Evolutionary conservation across 169 alveolate genomes (phyloP).

Genomic region (Eimeria nieschulzi): DNA sequence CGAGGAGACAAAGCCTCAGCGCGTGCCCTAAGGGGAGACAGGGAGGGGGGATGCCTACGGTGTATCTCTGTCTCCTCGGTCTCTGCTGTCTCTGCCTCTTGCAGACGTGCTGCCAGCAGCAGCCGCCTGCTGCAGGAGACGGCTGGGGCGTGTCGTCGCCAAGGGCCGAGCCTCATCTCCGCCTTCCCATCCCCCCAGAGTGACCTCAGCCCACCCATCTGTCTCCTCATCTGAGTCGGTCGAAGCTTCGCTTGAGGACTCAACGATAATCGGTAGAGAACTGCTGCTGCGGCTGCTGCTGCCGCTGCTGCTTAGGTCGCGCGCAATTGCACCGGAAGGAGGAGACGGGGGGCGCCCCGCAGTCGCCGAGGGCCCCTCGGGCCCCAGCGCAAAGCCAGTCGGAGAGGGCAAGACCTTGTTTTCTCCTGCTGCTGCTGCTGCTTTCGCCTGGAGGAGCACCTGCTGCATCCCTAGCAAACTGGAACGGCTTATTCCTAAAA

Average conservation of each 20-base stretch:
- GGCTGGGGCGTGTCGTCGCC: too few relatives aligned
- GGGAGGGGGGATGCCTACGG: not conserved
- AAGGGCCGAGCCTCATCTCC: not conserved
- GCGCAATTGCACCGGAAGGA: not conserved
- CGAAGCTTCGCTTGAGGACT: slow-evolving; percentile 1
- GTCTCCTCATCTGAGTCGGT: slow-evolving; percentile 21
- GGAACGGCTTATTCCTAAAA: not conserved
- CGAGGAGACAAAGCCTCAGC: not conserved
- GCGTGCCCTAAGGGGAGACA: not conserved
- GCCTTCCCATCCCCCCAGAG: slow-evolving; percentile 13
- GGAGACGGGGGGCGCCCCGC: slow-evolving; percentile 16
- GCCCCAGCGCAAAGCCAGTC: not conserved
- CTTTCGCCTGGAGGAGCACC: slow-evolving; percentile 11
- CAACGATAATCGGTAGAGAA: slow-evolving; percentile 6
- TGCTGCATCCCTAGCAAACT: not conserved
- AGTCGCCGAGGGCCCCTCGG: not conserved
- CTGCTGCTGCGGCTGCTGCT: slow-evolving; percentile 38
- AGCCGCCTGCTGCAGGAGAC: not conserved
- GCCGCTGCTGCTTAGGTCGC: slow-evolving; percentile 14
- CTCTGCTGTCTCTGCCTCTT: not conserved
- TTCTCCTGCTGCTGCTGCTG: slow-evolving; percentile 2
- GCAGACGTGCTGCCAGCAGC: not conserved
- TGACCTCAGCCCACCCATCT: slow-evolving; percentile 33
- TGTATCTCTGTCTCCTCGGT: not conserved
- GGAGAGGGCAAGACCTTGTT: not conserved